Conservation (phyloP, 2,329 filamentous ascomycete species). For the Penicillium sp. region DNA sequence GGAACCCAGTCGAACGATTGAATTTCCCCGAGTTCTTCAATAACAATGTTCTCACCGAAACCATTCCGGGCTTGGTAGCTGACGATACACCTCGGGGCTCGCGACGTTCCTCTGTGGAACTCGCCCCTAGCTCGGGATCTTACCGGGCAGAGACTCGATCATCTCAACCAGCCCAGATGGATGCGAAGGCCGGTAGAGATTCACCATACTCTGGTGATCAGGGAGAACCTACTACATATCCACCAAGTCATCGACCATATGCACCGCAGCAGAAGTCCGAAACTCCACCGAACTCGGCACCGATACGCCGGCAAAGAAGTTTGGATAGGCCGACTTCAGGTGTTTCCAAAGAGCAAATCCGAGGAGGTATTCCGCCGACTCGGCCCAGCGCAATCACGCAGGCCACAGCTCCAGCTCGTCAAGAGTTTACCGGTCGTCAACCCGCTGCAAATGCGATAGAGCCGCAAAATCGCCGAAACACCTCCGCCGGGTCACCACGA, state of each 20-base stretch:
- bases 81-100: constrained; percentile 58
- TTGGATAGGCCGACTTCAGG: constrained; percentile 28
- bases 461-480: constrained; percentile 56
- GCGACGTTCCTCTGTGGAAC: constrained; percentile 20
- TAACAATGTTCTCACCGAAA: constrained; percentile 64
- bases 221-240: constrained; percentile 22
- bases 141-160: constrained; percentile 19
- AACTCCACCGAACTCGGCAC: constrained; percentile 26
- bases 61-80: constrained; percentile 75
- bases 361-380: constrained; percentile 26
- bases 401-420: constrained; percentile 40
- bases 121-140: constrained; percentile 7
- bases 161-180: constrained; percentile 11
- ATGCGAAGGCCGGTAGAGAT: constrained; percentile 22
- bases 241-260: constrained; percentile 37
- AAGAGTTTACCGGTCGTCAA: constrained; percentile 35
- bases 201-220: constrained; percentile 19
- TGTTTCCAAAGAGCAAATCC: constrained; percentile 24
- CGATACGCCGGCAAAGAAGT: constrained; percentile 34
- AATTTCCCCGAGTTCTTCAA: constrained; percentile 82
- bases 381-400: constrained; percentile 34
- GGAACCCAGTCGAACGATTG: constrained; percentile 77
- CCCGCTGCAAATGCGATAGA: constrained; percentile 49
- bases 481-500: constrained; percentile 46
- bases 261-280: constrained; percentile 27